Evolutionary conservation across 2,329 filamentous ascomycete species (phyloP).

Genomic region (Paecilomyces dactylethromorphus): DNA sequence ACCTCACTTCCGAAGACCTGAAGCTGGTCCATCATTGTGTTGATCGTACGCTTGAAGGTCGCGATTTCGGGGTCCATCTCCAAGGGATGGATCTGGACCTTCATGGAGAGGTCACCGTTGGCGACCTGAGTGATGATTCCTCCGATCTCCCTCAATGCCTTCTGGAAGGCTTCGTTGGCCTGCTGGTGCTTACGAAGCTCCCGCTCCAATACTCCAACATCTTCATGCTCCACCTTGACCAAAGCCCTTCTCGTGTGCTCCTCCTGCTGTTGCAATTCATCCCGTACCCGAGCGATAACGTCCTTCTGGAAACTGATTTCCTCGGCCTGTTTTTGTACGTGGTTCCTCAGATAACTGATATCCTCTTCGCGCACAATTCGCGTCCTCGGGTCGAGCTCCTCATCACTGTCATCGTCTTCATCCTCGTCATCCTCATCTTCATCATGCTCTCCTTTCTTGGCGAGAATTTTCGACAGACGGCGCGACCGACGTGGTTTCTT

Average conservation of each 20-base stretch:
- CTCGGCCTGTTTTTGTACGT: constrained; percentile 89
- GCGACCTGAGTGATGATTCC: constrained; percentile 96
- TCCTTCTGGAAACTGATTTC: constrained; percentile 82
- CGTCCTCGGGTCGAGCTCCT: constrained; percentile 40
- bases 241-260: constrained; percentile 77
- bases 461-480: constrained; percentile 22
- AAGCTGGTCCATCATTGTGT: constrained; percentile 93
- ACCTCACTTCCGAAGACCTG: constrained; percentile 91
- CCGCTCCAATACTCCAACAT: constrained; percentile 81
- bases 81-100: constrained; percentile 82
- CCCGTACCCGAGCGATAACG: constrained; percentile 77
- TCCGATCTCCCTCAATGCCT: constrained; percentile 90
- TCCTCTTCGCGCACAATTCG: constrained; percentile 65
- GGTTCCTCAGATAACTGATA: constrained; percentile 77
- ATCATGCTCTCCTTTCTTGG: constrained; percentile 14
- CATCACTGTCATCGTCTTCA: constrained; percentile 42
- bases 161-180: constrained; percentile 97
- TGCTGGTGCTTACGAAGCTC: constrained; percentile 97
- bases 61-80: constrained; percentile 95
- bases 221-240: constrained; percentile 74
- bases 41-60: constrained; percentile 90
- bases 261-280: constrained; percentile 79
- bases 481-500: constrained; percentile 31
- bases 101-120: constrained; percentile 84
- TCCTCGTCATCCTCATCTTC: constrained; percentile 24